Percentiles rank a stretch among this genome's conserved stretches.
Evolutionary conservation across 441 rosid species (phyloP).

Genomic region (Corymbia calophylla): DNA sequence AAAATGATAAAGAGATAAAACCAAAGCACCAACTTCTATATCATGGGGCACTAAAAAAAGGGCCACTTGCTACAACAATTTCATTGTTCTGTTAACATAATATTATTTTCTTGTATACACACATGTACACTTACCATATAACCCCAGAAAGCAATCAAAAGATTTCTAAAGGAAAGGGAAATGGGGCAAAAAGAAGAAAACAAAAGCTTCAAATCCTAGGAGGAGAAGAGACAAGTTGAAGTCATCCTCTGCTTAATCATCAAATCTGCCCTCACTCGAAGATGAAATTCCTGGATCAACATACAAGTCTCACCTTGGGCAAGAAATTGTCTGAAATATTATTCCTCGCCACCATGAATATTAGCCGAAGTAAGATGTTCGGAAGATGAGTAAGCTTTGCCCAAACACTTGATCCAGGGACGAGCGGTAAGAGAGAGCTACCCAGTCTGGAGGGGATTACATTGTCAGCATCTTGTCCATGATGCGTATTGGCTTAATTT

Average conservation of each 20-base stretch:
- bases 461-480: constrained; percentile 26
- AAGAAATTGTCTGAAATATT: background rate
- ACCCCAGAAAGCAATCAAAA: background rate
- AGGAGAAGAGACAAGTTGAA: background rate
- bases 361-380: background rate
- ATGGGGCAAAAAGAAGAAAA: background rate
- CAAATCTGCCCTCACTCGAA: background rate
- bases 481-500: constrained; percentile 59
- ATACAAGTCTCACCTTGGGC: background rate
- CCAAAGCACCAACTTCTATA: background rate
- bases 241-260: background rate
- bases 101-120: background rate
- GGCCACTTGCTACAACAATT: background rate
- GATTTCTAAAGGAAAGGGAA: background rate
- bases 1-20: background rate
- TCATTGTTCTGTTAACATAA: background rate
- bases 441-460: constrained; percentile 5
- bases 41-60: background rate
- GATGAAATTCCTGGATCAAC: background rate
- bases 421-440: background rate
- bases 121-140: background rate
- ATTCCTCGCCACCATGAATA: background rate
- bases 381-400: background rate
- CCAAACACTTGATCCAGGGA: background rate
- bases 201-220: background rate